These are phyloP conservation scores for Symbiodinium pilosum DNA, from an alignment of 73 alveolate species.

Conservation along the genomic window DNA sequence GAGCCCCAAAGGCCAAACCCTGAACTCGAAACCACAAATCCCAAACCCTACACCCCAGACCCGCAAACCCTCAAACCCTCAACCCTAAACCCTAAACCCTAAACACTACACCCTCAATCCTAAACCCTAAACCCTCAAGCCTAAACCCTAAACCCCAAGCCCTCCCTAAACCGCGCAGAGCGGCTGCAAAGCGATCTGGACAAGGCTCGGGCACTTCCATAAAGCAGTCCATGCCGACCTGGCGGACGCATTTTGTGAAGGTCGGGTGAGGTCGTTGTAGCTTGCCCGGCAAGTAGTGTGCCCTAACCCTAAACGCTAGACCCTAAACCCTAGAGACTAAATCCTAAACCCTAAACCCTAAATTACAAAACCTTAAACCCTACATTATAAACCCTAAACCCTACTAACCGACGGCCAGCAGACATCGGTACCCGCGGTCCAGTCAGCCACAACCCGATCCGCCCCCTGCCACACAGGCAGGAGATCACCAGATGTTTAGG, in stretches of 20 bases:
- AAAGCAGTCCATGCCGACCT: background rate
- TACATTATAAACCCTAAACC: background rate
- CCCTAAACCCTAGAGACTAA: no score
- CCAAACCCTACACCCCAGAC: no score
- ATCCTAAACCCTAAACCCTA: no score
- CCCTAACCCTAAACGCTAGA: background rate
- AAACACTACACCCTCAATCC: no score
- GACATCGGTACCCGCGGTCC: background rate
- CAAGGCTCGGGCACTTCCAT: background rate
- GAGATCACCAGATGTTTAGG: no score
- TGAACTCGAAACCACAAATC: no score
- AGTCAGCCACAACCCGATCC: background rate
- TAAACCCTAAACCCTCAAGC: no score
- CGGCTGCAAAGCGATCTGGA: background rate
- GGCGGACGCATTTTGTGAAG: background rate
- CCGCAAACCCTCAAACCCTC: no score
- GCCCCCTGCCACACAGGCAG: background rate
- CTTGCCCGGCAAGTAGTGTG: background rate
- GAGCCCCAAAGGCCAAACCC: no score
- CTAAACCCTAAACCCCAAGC: background rate
- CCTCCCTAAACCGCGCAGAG: background rate
- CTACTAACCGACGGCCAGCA: background rate
- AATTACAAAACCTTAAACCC: no score
- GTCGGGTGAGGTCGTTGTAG: background rate
- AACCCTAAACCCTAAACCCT: no score